phyloP scores from a whole-genome alignment of 2,329 filamentous ascomycete genomes.

The Xylariaceae sp. region DNA sequence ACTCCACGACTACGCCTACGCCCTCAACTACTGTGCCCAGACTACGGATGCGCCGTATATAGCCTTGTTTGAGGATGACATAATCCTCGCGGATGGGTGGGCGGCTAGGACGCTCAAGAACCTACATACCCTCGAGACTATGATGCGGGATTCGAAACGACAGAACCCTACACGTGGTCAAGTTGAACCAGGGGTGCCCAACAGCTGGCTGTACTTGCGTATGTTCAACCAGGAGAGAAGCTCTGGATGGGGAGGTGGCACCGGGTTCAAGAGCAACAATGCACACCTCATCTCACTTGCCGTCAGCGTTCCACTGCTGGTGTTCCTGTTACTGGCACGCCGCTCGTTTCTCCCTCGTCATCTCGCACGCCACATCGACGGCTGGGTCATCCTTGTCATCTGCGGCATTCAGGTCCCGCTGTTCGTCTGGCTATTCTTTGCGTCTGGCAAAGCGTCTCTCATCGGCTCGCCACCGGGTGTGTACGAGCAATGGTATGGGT shows the following conservation, averaged over 20 bases:
- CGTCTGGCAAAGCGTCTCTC: slow-evolving; percentile 29
- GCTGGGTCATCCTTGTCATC: slow-evolving; percentile 25
- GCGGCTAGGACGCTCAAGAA: slow-evolving; percentile 25
- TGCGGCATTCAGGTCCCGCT: slow-evolving; percentile 27
- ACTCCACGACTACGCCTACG: slow-evolving; percentile 29
- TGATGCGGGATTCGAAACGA: slow-evolving; percentile 27
- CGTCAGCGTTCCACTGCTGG: slow-evolving; percentile 22
- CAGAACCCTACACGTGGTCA: slow-evolving; percentile 19
- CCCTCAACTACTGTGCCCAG: slow-evolving; percentile 22
- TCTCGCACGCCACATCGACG: slow-evolving; percentile 23
- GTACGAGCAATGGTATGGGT: slow-evolving; percentile 29
- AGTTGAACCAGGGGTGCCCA: slow-evolving; percentile 24
- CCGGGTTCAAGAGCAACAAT: slow-evolving; percentile 28
- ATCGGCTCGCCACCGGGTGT: slow-evolving; percentile 23
- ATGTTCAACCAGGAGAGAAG: slow-evolving; percentile 31
- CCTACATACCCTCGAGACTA: slow-evolving; percentile 21
- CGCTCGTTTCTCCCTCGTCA: slow-evolving; percentile 19
- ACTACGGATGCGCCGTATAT: slow-evolving; percentile 29
- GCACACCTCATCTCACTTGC: slow-evolving; percentile 26
- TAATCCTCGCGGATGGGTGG: slow-evolving; percentile 30
- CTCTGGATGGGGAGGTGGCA: slow-evolving; percentile 27
- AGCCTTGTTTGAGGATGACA: slow-evolving; percentile 29
- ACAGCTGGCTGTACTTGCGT: slow-evolving; percentile 29
- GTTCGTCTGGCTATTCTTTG: slow-evolving; percentile 29
- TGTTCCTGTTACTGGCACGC: slow-evolving; percentile 19